phyloP scores from a whole-genome alignment of 768 basidiomycete species.

The Leccinum ochraceum region DNA sequence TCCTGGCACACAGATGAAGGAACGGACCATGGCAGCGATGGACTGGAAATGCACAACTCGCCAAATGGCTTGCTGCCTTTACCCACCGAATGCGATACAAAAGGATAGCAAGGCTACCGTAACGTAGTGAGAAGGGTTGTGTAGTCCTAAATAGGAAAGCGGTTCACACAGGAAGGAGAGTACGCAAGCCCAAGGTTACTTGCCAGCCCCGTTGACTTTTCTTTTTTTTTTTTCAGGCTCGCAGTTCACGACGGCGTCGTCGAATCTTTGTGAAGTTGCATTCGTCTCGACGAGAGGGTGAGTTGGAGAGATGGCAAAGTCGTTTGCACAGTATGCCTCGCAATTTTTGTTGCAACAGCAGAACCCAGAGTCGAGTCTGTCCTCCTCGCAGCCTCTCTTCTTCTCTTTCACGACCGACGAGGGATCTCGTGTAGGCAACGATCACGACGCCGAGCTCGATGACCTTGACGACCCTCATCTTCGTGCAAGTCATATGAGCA shows the following conservation, averaged over 20 bases:
- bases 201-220: slow-evolving; percentile 14
- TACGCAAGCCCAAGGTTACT: slow-evolving; percentile 28
- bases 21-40: background rate
- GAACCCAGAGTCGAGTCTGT: slow-evolving; percentile 51
- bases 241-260: slow-evolving; percentile 13
- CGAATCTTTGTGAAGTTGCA: slow-evolving; percentile 10
- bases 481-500: slow-evolving; percentile 36
- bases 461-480: slow-evolving; percentile 81
- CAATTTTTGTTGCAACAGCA: slow-evolving; percentile 72
- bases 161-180: slow-evolving; percentile 18
- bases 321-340: slow-evolving; percentile 81
- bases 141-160: slow-evolving; percentile 13
- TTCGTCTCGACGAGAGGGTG: slow-evolving; percentile 21
- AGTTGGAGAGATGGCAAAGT: slow-evolving; percentile 53
- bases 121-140: background rate
- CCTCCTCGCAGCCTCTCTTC: slow-evolving; percentile 78
- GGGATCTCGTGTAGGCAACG: slow-evolving; percentile 52
- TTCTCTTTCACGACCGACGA: slow-evolving; percentile 85
- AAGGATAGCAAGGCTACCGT: background rate
- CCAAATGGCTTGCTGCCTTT: background rate
- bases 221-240: slow-evolving; percentile 5
- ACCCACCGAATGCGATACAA: background rate
- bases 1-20: too few species aligned
- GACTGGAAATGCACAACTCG: background rate
- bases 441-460: slow-evolving; percentile 55